phyloP scores from a whole-genome alignment of 208 protist species.

The Wallacemonas sp. region DNA sequence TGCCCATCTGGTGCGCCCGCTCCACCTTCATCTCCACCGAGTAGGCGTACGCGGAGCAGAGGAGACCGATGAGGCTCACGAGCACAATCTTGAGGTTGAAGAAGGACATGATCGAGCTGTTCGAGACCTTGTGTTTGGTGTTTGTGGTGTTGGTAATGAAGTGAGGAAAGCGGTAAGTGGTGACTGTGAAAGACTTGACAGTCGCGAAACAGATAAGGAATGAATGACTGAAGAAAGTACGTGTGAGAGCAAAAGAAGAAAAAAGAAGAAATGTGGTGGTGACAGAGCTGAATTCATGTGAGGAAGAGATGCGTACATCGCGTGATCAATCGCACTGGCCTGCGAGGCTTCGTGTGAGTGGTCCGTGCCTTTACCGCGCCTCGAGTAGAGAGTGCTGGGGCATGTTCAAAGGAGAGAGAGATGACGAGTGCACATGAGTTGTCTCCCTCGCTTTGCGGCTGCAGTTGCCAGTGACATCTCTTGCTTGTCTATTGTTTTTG shows the following conservation, averaged over 20 bases:
- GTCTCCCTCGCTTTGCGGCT: neutral
- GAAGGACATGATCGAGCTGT: neutral
- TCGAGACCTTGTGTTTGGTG: neutral
- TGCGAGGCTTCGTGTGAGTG: too few species aligned
- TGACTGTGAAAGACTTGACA: neutral
- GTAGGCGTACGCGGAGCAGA: conserved; percentile 72
- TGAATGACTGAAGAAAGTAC: too few species aligned
- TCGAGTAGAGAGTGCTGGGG: neutral
- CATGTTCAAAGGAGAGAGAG: too few species aligned
- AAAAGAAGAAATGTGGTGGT: too few species aligned
- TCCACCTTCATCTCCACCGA: conserved; percentile 54
- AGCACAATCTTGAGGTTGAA: conserved; percentile 31
- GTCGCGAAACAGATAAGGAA: too few species aligned
- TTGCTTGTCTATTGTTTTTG: neutral
- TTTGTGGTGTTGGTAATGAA: neutral
- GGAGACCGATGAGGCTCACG: conserved; percentile 43
- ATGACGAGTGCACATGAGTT: neutral
- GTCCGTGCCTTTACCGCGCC: too few species aligned
- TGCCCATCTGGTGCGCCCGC: conserved; percentile 36
- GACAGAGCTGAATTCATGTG: too few species aligned
- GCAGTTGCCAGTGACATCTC: too few species aligned
- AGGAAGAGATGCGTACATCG: too few species aligned
- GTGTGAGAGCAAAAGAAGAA: too few species aligned
- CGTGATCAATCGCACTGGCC: too few species aligned
- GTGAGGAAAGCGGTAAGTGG: neutral